Percentiles rank a stretch among this genome's conserved stretches.
These are phyloP conservation scores for Protomyces arabidopsidicola DNA, from an alignment of 1,139 yeast species.

Conservation along the genomic window DNA sequence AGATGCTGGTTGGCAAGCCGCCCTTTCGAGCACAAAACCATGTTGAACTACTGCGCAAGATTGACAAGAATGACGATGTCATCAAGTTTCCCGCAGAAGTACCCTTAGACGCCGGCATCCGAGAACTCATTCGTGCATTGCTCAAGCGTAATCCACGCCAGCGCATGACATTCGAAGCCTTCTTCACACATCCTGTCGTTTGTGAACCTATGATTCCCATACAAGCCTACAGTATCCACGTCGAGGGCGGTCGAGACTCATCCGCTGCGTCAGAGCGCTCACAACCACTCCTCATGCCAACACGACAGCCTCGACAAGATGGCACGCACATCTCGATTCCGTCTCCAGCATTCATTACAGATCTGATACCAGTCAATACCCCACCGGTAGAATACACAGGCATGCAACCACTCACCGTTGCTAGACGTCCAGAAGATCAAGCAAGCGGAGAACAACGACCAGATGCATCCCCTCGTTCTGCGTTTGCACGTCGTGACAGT, in stretches of 20 bases:
- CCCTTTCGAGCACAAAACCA: constrained; percentile 93
- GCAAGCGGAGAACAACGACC: neutral
- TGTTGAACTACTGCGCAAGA: constrained; percentile 76
- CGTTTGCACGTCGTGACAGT: neutral
- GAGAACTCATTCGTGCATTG: constrained; percentile 64
- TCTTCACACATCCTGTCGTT: constrained; percentile 48
- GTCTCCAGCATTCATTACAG: constrained; percentile 39
- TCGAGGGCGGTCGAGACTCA: neutral
- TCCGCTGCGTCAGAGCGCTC: neutral
- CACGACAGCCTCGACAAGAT: neutral
- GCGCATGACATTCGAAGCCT: constrained; percentile 80
- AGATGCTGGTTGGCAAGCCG: constrained; percentile 91
- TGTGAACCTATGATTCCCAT: constrained; percentile 5
- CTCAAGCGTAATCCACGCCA: constrained; percentile 81
- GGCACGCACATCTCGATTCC: constrained; percentile 7
- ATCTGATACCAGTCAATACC: constrained; percentile 19
- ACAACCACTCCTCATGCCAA: neutral
- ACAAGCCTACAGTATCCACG: neutral
- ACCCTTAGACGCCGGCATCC: constrained; percentile 55
- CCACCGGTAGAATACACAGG: constrained; percentile 1
- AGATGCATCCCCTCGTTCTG: neutral
- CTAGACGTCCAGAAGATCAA: neutral
- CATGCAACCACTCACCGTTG: neutral
- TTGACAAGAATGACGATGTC: constrained; percentile 72
- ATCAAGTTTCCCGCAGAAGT: constrained; percentile 64